Conservation (phyloP, 176 grass and related monocot species). For the Carex cristatella region DNA sequence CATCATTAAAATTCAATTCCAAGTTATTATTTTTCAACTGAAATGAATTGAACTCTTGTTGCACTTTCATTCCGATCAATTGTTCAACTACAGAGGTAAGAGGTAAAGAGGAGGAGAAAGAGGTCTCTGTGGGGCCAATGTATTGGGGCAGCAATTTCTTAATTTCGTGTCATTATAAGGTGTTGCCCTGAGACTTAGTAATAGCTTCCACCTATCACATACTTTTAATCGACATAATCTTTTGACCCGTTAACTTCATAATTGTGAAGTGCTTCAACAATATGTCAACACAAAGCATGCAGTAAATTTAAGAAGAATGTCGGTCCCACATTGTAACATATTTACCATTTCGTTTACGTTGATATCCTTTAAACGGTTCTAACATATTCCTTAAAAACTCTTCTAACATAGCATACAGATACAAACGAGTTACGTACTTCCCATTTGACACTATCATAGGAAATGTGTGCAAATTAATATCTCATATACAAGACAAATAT, state of each 20-base stretch:
- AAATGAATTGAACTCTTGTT: too few species aligned
- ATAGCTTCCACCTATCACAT: too few species aligned
- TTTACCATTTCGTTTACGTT: background rate
- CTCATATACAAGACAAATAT: slow-evolving; percentile 8
- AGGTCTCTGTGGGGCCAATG: too few species aligned
- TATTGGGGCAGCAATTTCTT: too few species aligned
- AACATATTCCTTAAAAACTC: background rate
- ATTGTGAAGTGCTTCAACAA: background rate
- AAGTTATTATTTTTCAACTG: too few species aligned
- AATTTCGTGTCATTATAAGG: too few species aligned
- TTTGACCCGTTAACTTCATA: too few species aligned
- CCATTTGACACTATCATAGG: background rate
- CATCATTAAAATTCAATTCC: too few species aligned
- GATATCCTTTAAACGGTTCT: background rate
- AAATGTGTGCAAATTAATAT: background rate
- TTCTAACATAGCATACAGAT: background rate
- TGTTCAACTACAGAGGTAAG: too few species aligned
- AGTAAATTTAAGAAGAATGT: background rate
- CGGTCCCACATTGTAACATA: background rate
- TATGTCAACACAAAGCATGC: background rate
- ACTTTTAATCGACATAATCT: too few species aligned
- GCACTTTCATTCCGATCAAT: too few species aligned
- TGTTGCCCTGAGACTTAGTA: too few species aligned
- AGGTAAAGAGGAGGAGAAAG: background rate
- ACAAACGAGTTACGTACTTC: background rate